phyloP scores from a whole-genome alignment of 2,329 filamentous ascomycete species.

The Coniochaeta hoffmannii region DNA sequence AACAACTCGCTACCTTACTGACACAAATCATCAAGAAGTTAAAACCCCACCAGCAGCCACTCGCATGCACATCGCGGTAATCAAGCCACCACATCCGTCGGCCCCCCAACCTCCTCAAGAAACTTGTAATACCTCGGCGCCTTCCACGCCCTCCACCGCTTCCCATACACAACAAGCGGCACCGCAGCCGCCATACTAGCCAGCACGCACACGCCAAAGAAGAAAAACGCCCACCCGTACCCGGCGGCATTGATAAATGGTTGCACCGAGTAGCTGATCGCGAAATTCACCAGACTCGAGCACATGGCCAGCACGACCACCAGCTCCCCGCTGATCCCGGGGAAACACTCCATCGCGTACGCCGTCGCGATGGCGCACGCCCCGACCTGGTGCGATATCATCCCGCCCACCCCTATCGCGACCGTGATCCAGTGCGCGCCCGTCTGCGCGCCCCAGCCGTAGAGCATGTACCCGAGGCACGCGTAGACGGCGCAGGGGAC shows the following conservation, averaged over 20 bases:
- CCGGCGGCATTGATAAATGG: conserved; percentile 27
- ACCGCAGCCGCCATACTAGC: conserved; percentile 16
- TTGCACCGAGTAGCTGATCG: conserved; percentile 29
- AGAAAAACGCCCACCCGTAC: conserved; percentile 23
- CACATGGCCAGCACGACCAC: conserved; percentile 28
- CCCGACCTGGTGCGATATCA: conserved; percentile 32
- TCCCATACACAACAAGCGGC: conserved; percentile 23
- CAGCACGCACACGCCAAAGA: conserved; percentile 23
- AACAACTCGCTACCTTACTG: no score
- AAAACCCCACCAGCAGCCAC: no score
- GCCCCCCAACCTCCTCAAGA: neutral
- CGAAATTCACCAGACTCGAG: conserved; percentile 19
- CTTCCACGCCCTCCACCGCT: conserved; percentile 19
- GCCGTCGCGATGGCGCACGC: conserved; percentile 29
- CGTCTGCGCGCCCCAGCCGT: conserved; percentile 27
- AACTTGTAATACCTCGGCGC: conserved; percentile 3
- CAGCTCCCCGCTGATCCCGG: conserved; percentile 25
- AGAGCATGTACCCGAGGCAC: conserved; percentile 26
- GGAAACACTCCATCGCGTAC: conserved; percentile 33
- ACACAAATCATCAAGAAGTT: no score
- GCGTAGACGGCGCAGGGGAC: conserved; percentile 22
- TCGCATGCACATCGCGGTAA: no score
- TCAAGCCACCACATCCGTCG: neutral
- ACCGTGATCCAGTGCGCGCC: conserved; percentile 26
- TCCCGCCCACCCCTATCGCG: conserved; percentile 25